phyloP scores from a whole-genome alignment of 345 rosid genomes.

The Citrus medica region DNA sequence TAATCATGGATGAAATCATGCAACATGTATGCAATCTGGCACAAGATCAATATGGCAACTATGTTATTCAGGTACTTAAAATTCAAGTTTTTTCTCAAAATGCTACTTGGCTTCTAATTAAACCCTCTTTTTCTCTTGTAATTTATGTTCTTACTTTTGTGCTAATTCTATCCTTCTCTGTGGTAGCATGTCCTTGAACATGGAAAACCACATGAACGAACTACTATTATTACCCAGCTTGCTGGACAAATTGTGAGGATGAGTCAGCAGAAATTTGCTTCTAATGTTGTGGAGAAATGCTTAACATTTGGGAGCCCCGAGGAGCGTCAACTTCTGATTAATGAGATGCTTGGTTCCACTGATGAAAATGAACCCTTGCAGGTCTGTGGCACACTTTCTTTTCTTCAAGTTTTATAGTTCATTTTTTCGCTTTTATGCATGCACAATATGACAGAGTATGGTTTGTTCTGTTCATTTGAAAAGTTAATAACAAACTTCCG shows the following conservation, averaged over 20 bases:
- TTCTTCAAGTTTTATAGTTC: background rate
- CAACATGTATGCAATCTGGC: slow-evolving; percentile 67
- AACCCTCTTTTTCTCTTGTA: background rate
- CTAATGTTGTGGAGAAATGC: slow-evolving; percentile 95
- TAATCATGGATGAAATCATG: slow-evolving; percentile 88
- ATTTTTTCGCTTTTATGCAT: background rate
- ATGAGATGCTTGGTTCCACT: slow-evolving; percentile 87
- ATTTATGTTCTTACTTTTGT: background rate
- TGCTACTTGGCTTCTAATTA: background rate
- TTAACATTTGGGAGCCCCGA: slow-evolving; percentile 80
- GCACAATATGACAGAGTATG: background rate
- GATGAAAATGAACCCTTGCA: slow-evolving; percentile 98
- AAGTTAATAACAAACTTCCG: background rate
- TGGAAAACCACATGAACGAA: slow-evolving; percentile 74
- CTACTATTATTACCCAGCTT: slow-evolving; percentile 73
- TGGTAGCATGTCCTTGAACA: slow-evolving; percentile 86
- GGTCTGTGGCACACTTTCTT: slow-evolving; percentile 40
- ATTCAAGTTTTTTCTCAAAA: background rate
- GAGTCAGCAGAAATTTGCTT: slow-evolving; percentile 99
- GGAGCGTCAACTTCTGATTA: slow-evolving; percentile 80
- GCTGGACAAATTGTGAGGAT: slow-evolving; percentile 90
- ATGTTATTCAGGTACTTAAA: slow-evolving; percentile 82
- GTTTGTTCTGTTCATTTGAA: background rate
- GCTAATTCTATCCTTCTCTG: slow-evolving; percentile 14
- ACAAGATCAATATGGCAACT: slow-evolving; percentile 95